Base-by-base conservation (phyloP, 2,329 filamentous ascomycete species). In the Pyricularia grisea region DNA sequence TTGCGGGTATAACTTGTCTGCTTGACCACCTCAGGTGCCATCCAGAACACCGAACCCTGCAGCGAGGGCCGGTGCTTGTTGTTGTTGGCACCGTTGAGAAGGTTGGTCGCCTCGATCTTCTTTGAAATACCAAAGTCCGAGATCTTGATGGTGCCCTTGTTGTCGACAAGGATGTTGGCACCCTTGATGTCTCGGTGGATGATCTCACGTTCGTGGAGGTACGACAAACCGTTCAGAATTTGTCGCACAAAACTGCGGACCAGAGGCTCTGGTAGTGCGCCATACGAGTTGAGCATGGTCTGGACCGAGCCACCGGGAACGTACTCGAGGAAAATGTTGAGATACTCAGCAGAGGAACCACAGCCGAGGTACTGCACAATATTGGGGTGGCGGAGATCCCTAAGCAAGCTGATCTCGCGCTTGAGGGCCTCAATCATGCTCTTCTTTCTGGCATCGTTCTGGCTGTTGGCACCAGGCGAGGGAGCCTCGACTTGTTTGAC, bases 311-410 rank as follows among this genome's bases (percentile, higher is more conserved):
- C 95, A 79, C 95, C 95, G 20, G 95, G 92, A 36, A 99, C 95
- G 78, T 99, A 99, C 80, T 99, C 95, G 76, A 99, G 89, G 88
- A 99, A 99, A 91, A 99, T 99, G 82, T 99, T 99, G 75, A 99
- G 88, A 78, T 94, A 90, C 69, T 94, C 90, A 23, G 92, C 88
- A 71, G 97, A 95, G 10, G 93, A 94, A 75, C 94, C 94, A 74
- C 94, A 97, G 70, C 95, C 95, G 9, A 99, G 88, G 77, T 99
- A 99, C 78, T 97, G 95, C 78, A 99, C 95, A 77, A 99, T 98
- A 78, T 99, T 98, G 69, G 92, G 88, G 76, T 99, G 95, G 76
- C 96, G 93, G 67, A 99, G 88, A 73, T 97, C 95, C 72, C 95
- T 92, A 60, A 99, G 85, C 68, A 99, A 88, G 71, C 91, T 92